Percentiles rank a stretch among this genome's conserved stretches.
These are phyloP conservation scores for Dioscorea dumetorum DNA, from an alignment of 106 monocot genomes.

Conservation along the genomic window DNA sequence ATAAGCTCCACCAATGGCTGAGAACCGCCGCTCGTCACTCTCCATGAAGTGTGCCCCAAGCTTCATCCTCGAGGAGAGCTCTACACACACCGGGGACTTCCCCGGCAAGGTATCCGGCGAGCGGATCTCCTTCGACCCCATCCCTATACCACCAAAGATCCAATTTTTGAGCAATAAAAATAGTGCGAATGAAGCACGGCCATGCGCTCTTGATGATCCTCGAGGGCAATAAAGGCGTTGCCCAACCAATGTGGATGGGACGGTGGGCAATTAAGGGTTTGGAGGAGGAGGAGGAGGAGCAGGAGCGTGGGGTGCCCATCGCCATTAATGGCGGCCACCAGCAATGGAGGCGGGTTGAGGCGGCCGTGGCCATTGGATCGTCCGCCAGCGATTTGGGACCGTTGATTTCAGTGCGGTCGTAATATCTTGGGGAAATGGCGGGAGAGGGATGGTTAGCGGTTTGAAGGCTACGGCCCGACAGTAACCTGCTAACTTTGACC, in stretches of 20 bases:
- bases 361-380: too few relatives aligned
- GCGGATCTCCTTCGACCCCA: slow-evolving; percentile 54
- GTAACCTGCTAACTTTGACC: too few relatives aligned
- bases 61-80: slow-evolving; percentile 36
- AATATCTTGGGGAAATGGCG: too few relatives aligned
- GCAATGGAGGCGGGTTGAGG: too few relatives aligned
- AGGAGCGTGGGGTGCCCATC: too few relatives aligned
- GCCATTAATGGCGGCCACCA: not conserved
- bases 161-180: not conserved
- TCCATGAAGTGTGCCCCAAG: slow-evolving; percentile 52
- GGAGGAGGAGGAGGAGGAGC: not conserved
- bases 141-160: slow-evolving; percentile 1
- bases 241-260: not conserved
- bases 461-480: too few relatives aligned
- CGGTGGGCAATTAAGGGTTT: not conserved
- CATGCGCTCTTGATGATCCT: not conserved
- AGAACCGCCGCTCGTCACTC: slow-evolving; percentile 61
- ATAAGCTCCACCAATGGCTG: slow-evolving; percentile 21
- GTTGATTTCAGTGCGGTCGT: too few relatives aligned
- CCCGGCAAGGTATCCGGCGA: slow-evolving; percentile 24
- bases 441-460: too few relatives aligned
- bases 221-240: slow-evolving; percentile 9
- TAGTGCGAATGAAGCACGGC: not conserved
- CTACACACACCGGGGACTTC: slow-evolving; percentile 10
- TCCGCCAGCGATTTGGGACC: too few relatives aligned